A percentile compares a stretch with the other conserved stretches of the same genome.
These are phyloP conservation scores for Murraya paniculata DNA, from an alignment of 345 rosid genomes.

Conservation along the genomic window DNA sequence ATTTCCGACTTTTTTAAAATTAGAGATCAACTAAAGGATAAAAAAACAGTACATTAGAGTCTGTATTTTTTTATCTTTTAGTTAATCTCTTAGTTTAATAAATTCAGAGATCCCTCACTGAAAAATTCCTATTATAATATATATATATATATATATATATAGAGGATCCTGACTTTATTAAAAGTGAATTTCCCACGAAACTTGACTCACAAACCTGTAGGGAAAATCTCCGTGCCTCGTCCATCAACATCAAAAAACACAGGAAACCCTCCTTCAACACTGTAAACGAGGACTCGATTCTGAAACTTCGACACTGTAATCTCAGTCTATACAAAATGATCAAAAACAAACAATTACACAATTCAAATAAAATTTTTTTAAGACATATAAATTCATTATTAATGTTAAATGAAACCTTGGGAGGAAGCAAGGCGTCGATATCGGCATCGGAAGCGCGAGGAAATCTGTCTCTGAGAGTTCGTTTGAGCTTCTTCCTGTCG, in stretches of 20 bases:
- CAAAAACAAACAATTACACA: background rate
- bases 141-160: too few relatives aligned
- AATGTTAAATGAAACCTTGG: conserved; percentile 45
- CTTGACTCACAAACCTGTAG: conserved; percentile 57
- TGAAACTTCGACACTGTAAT: conserved; percentile 79
- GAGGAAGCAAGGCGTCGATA: conserved; percentile 73
- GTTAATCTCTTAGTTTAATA: too few relatives aligned
- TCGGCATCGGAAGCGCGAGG: conserved; percentile 67
- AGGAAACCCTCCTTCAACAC: conserved; percentile 81
- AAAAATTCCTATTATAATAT: too few relatives aligned
- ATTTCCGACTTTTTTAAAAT: too few relatives aligned
- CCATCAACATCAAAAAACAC: conserved; percentile 90
- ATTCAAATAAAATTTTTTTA: background rate
- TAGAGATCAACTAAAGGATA: too few relatives aligned
- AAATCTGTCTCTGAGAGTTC: conserved; percentile 62
- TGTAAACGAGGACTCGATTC: conserved; percentile 69
- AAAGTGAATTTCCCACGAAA: background rate
- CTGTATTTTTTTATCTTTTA: too few relatives aligned
- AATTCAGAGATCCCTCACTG: too few relatives aligned
- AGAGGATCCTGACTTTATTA: too few relatives aligned
- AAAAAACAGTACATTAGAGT: too few relatives aligned
- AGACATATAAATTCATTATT: background rate
- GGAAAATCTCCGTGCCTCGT: conserved; percentile 77
- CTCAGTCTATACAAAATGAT: conserved; percentile 52
- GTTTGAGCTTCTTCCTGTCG: conserved; percentile 81